phyloP scores from a whole-genome alignment of 352 stramenopile genomes.

The Plasmopara muralis region DNA sequence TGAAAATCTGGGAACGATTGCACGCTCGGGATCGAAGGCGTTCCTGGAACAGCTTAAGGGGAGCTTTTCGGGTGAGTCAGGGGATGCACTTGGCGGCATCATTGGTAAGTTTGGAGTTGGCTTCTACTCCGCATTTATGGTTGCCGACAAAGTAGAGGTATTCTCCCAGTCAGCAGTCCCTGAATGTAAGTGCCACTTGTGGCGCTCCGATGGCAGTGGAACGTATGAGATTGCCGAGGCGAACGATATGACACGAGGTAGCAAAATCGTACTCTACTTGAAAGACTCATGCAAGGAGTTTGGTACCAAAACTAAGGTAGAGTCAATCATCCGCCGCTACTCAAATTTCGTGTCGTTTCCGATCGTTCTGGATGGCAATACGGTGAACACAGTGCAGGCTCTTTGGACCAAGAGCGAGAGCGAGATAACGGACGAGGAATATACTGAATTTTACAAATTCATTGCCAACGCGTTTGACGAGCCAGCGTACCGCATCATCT shows the following conservation, averaged over 20 bases:
- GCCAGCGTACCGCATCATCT: conserved; percentile 93
- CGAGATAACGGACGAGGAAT: conserved; percentile 95
- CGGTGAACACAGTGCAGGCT: conserved; percentile 97
- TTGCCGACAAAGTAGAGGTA: conserved; percentile 94
- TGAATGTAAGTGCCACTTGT: conserved; percentile 48
- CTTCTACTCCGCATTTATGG: conserved; percentile 99
- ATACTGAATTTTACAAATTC: conserved; percentile 97
- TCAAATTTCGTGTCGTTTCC: conserved; percentile 99
- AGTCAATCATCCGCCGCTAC: conserved; percentile 98
- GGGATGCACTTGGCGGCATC: conserved; percentile 85
- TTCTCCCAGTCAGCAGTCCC: conserved; percentile 71
- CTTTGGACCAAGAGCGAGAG: conserved; percentile 96
- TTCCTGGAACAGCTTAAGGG: conserved; percentile 94
- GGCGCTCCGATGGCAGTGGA: conserved; percentile 76
- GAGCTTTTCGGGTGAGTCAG: conserved; percentile 47
- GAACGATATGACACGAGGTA: conserved; percentile 80
- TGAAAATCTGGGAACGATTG: conserved; percentile 98
- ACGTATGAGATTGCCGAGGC: conserved; percentile 74
- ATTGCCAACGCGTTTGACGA: conserved; percentile 94
- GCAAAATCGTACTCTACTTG: conserved; percentile 97
- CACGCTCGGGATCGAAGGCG: conserved; percentile 94
- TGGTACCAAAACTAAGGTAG: conserved; percentile 84
- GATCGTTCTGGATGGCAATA: conserved; percentile 95
- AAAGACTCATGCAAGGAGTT: conserved; percentile 97
- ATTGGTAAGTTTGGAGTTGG: conserved; percentile 99